Percentiles rank a stretch among this genome's conserved stretches.
phyloP scores from a whole-genome alignment of 345 rosid genomes.

The Pelargonium nanum region DNA sequence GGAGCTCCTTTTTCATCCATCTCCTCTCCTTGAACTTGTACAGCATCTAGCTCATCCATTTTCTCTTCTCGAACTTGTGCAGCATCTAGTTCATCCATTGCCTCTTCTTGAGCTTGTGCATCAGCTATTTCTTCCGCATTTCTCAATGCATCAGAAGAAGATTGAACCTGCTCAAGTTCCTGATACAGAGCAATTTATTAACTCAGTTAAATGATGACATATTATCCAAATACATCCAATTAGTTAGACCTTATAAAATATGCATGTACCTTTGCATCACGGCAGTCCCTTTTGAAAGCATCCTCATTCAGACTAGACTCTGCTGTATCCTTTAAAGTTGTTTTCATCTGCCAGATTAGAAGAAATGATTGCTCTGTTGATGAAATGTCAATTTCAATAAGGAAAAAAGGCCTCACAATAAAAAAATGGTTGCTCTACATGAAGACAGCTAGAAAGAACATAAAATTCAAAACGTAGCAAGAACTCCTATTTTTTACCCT shows the following conservation, averaged over 20 bases:
- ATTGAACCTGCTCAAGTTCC: neutral
- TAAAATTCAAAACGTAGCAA: neutral
- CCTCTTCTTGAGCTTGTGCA: neutral
- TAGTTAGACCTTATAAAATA: neutral
- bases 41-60: neutral
- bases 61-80: neutral
- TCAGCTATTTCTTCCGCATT: neutral
- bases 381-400: neutral
- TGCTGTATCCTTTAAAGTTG: conserved; percentile 21
- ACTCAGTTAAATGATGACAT: neutral
- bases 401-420: neutral
- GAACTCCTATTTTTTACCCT: too few species aligned
- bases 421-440: neutral
- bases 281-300: conserved; percentile 10
- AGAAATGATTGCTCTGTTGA: neutral
- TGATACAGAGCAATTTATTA: neutral
- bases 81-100: neutral
- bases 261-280: neutral
- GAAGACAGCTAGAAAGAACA: neutral
- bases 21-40: neutral
- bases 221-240: neutral
- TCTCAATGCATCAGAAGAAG: neutral
- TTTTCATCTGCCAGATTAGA: conserved; percentile 28
- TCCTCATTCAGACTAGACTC: conserved; percentile 13
- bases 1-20: neutral